phyloP scores from a whole-genome alignment of 768 basidiomycete species.

The Termitomyces sp. region DNA sequence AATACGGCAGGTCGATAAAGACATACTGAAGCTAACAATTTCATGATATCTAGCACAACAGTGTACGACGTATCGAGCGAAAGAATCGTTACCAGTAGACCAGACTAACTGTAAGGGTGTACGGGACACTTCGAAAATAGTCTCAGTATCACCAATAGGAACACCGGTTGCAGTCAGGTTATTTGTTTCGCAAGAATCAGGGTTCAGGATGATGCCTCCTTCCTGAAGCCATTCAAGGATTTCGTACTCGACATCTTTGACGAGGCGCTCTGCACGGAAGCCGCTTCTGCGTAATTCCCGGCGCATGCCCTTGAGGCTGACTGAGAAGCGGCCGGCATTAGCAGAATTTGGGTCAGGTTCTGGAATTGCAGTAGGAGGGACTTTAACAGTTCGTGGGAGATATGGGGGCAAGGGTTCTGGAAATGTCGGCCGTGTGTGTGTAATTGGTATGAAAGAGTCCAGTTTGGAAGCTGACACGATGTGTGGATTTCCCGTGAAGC shows the following conservation, averaged over 20 bases:
- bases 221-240: conserved; percentile 56
- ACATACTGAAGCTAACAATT: conserved; percentile 77
- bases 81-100: conserved; percentile 64
- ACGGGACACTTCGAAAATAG: conserved; percentile 60
- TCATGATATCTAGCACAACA: conserved; percentile 78
- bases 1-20: neutral
- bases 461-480: conserved; percentile 53
- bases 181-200: conserved; percentile 30
- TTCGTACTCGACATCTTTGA: conserved; percentile 62
- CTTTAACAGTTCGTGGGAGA: conserved; percentile 52
- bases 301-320: conserved; percentile 72
- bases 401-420: conserved; percentile 71
- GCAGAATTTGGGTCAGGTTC: conserved; percentile 46
- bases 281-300: conserved; percentile 58
- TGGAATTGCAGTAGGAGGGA: conserved; percentile 41
- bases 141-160: conserved; percentile 44
- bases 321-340: conserved; percentile 69
- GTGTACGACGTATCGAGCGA: conserved; percentile 77
- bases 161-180: conserved; percentile 28
- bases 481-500: conserved; percentile 69
- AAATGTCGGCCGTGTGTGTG: conserved; percentile 52
- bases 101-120: conserved; percentile 68
- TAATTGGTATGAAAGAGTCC: conserved; percentile 45
- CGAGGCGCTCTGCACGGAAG: conserved; percentile 54
- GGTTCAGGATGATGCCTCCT: conserved; percentile 51